Evolutionary conservation across 2,329 filamentous ascomycete species (phyloP).

Genomic region (Diaporthe sp.): DNA sequence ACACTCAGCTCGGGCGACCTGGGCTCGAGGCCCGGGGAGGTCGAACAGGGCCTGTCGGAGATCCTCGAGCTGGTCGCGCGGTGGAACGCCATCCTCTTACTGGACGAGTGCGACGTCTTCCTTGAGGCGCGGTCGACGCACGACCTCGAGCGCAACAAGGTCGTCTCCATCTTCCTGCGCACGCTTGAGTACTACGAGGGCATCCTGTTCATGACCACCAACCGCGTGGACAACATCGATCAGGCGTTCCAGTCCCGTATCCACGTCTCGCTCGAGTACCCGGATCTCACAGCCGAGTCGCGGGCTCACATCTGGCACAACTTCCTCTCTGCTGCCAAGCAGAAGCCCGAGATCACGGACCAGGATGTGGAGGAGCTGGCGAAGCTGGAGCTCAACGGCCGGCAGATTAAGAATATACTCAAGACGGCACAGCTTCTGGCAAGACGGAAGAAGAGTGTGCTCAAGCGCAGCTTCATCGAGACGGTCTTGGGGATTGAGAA

Average conservation of each 20-base stretch:
- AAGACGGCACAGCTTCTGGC: slow-evolving; percentile 52
- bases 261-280: slow-evolving; percentile 63
- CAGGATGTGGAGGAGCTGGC: slow-evolving; percentile 55
- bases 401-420: slow-evolving; percentile 55
- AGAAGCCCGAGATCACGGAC: slow-evolving; percentile 48
- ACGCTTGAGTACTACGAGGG: slow-evolving; percentile 64
- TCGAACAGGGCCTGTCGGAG: slow-evolving; percentile 76
- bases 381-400: slow-evolving; percentile 53
- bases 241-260: slow-evolving; percentile 63
- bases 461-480: slow-evolving; percentile 50
- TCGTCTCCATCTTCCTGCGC: slow-evolving; percentile 57
- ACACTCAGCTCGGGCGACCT: slow-evolving; percentile 76
- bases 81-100: slow-evolving; percentile 79
- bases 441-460: slow-evolving; percentile 52
- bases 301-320: slow-evolving; percentile 56
- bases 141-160: slow-evolving; percentile 56
- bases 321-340: slow-evolving; percentile 53
- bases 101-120: slow-evolving; percentile 81
- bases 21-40: slow-evolving; percentile 73
- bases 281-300: slow-evolving; percentile 54
- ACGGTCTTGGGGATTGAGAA: slow-evolving; percentile 50
- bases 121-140: slow-evolving; percentile 48
- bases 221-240: slow-evolving; percentile 61
- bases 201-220: slow-evolving; percentile 64
- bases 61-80: slow-evolving; percentile 81